Evolutionary conservation across 106 monocot genomes (phyloP).

Genomic region (Cymbidium sinense): DNA sequence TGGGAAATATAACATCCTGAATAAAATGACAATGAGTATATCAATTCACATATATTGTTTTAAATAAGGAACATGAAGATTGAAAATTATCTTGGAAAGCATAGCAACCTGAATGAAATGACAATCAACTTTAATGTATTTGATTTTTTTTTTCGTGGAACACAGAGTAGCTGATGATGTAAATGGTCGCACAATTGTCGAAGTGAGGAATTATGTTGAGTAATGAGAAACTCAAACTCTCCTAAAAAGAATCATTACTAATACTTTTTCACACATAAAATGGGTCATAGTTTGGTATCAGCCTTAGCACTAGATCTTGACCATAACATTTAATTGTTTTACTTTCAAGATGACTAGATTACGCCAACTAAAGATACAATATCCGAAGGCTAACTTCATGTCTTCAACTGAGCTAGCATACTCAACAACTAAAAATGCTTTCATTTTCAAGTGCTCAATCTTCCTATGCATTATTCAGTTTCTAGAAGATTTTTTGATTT

Average conservation of each 20-base stretch:
- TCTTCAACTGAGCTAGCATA: not conserved
- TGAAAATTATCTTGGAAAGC: no score
- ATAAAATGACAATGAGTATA: no score
- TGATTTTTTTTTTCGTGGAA: no score
- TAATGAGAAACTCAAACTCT: not conserved
- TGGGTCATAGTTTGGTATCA: not conserved
- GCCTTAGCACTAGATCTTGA: not conserved
- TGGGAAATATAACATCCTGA: no score
- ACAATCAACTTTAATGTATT: no score
- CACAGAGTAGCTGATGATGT: no score
- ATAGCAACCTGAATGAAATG: no score
- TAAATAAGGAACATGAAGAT: no score
- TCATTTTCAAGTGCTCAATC: not conserved
- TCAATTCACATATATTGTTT: no score
- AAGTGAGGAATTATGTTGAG: no score
- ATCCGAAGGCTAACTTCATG: not conserved
- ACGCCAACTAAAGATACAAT: not conserved
- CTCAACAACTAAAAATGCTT: not conserved
- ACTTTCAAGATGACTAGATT: not conserved
- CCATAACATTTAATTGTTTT: not conserved
- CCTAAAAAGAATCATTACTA: not conserved
- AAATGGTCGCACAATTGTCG: no score
- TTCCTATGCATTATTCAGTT: not conserved
- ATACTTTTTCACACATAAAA: not conserved
- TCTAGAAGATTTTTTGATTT: not conserved